Percentiles rank a stretch among this genome's conserved stretches.
Conservation (phyloP, 176 grass and related monocot genomes). For the Musa troglodytarum region DNA sequence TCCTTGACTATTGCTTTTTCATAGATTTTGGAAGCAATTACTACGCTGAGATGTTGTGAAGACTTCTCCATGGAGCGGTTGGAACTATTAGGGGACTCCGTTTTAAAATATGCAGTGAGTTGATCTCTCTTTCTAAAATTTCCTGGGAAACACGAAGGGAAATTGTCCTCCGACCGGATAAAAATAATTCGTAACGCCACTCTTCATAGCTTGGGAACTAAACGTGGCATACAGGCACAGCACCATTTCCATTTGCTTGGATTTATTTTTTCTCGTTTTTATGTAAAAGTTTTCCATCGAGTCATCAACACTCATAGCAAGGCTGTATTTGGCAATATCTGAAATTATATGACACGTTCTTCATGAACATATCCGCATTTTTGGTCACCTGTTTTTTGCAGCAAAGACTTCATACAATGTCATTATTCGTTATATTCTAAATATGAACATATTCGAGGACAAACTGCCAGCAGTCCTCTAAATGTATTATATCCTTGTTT, state of each 20-base stretch:
- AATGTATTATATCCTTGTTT: too few species aligned
- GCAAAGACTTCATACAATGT: too few species aligned
- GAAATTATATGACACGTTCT: neutral
- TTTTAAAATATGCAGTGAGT: slow-evolving; percentile 77
- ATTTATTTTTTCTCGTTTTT: neutral
- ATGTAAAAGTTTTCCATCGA: neutral
- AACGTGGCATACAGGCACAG: slow-evolving; percentile 61
- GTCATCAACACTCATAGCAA: neutral
- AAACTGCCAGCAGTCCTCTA: too few species aligned
- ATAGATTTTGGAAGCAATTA: slow-evolving; percentile 92
- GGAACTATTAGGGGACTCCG: slow-evolving; percentile 76
- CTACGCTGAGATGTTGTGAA: slow-evolving; percentile 62
- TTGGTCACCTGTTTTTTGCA: too few species aligned
- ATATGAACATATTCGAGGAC: too few species aligned
- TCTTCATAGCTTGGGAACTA: slow-evolving; percentile 62
- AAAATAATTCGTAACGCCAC: slow-evolving; percentile 68
- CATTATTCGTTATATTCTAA: too few species aligned
- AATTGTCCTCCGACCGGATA: slow-evolving; percentile 45
- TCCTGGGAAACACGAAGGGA: slow-evolving; percentile 59
- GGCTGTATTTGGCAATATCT: neutral
- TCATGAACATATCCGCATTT: too few species aligned
- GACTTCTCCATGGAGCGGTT: slow-evolving; percentile 96
- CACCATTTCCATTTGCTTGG: neutral
- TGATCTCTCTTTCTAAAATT: slow-evolving; percentile 70
- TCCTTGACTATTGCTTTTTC: slow-evolving; percentile 5